A percentile compares a stretch with the other conserved stretches of the same genome.
Conservation (phyloP, 2,329 filamentous ascomycete species). For the Calonectria montana region DNA sequence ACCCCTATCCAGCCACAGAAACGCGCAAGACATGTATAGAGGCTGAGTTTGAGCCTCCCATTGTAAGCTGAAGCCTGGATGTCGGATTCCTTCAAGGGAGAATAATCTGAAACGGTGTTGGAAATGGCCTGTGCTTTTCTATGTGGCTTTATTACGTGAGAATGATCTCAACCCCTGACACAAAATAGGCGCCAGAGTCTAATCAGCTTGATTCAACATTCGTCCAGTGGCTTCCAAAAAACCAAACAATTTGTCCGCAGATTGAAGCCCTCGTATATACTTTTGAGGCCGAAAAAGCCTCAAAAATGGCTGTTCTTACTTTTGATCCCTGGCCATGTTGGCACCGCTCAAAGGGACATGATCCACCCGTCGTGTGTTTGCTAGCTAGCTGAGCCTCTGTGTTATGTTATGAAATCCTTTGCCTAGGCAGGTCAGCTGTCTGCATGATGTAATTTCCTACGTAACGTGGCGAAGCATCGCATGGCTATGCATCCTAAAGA, state of each 20-base stretch:
- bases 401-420: background rate
- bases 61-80: background rate
- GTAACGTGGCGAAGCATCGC: background rate
- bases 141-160: background rate
- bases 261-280: too few relatives aligned
- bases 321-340: background rate
- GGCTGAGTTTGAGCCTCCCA: background rate
- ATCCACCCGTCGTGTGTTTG: background rate
- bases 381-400: background rate
- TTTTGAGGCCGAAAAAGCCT: too few relatives aligned
- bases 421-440: background rate
- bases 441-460: background rate
- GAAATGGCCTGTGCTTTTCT: background rate
- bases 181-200: background rate
- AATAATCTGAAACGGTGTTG: background rate
- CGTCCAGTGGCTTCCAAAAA: background rate
- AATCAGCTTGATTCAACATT: background rate
- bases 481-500: background rate
- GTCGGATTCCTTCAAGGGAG: background rate
- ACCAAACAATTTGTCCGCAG: background rate
- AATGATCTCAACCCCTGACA: background rate
- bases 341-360: background rate
- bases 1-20: background rate
- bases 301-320: too few relatives aligned
- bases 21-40: background rate